Percentiles rank a stretch among this genome's conserved stretches.
These are phyloP conservation scores for Crithidia brevicula DNA, from an alignment of 208 protist species.

Conservation along the genomic window DNA sequence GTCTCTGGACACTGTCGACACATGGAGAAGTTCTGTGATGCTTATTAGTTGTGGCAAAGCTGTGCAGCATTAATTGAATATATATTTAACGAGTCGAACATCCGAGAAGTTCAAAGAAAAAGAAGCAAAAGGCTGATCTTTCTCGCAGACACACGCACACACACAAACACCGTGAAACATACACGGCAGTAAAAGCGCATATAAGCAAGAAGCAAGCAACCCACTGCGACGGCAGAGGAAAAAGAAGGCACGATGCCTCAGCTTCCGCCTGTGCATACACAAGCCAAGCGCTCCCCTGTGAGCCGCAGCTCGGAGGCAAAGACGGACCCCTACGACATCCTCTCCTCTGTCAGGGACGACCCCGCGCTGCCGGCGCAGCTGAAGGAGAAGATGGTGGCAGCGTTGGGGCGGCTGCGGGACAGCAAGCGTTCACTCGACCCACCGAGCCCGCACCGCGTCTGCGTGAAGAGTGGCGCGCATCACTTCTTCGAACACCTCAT, in stretches of 20 bases:
- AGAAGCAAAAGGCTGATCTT: not conserved
- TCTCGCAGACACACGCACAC: not conserved
- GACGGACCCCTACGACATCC: constrained; percentile 20
- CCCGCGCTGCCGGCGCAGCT: constrained; percentile 22
- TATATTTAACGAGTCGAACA: not conserved
- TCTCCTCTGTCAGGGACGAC: constrained; percentile 26
- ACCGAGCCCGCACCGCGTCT: not conserved
- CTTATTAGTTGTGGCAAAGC: constrained; percentile 5
- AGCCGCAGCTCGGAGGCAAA: constrained; percentile 22
- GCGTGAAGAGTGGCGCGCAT: constrained; percentile 19
- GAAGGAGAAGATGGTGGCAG: constrained; percentile 23
- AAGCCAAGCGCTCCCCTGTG: constrained; percentile 16
- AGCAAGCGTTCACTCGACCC: not conserved
- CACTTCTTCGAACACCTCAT: constrained; percentile 29
- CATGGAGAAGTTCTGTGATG: too few species aligned
- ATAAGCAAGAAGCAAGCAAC: not conserved
- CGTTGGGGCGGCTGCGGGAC: constrained; percentile 22
- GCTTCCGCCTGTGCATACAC: constrained; percentile 21
- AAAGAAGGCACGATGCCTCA: constrained; percentile 19
- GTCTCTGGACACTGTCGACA: too few species aligned
- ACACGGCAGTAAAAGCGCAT: not conserved
- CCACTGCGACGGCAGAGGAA: too few species aligned
- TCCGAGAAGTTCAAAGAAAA: not conserved
- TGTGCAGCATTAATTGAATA: not conserved
- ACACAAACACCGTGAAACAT: not conserved